Conservation (phyloP, 495 filamentous ascomycete species). For the Lasiosphaeris hirsuta region DNA sequence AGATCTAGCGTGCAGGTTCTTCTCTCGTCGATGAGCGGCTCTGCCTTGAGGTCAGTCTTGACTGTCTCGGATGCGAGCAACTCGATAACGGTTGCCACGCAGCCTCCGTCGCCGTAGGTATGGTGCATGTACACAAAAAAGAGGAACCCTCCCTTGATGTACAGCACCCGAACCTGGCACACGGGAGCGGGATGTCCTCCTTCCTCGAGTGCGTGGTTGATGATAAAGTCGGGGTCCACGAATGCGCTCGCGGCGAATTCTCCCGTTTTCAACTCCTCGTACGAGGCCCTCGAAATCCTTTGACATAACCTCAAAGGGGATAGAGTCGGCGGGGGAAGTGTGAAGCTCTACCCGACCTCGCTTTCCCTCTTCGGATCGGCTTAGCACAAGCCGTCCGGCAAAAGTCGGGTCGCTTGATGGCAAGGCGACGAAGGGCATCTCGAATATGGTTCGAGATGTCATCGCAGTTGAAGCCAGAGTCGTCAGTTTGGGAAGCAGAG, state of each 20-base stretch:
- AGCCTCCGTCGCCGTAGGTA: constrained; percentile 37
- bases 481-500: constrained; percentile 36
- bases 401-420: constrained; percentile 31
- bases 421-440: constrained; percentile 24
- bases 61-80: constrained; percentile 36
- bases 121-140: constrained; percentile 37
- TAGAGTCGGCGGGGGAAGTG: not conserved
- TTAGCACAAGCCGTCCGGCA: constrained; percentile 29
- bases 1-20: not conserved
- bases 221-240: constrained; percentile 20
- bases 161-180: constrained; percentile 29
- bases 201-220: constrained; percentile 12
- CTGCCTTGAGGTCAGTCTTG: not conserved
- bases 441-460: constrained; percentile 25
- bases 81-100: constrained; percentile 50
- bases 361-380: constrained; percentile 14
- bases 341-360: constrained; percentile 4
- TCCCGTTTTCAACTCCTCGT: constrained; percentile 23
- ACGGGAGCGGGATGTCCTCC: constrained; percentile 27
- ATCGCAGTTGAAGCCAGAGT: constrained; percentile 14
- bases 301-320: not conserved
- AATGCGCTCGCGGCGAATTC: constrained; percentile 33
- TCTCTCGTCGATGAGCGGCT: no score
- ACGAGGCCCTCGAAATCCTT: constrained; percentile 8
- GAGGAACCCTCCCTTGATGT: constrained; percentile 31